Base-by-base conservation (phyloP, 306 rosid species). In the Cercis canadensis region DNA sequence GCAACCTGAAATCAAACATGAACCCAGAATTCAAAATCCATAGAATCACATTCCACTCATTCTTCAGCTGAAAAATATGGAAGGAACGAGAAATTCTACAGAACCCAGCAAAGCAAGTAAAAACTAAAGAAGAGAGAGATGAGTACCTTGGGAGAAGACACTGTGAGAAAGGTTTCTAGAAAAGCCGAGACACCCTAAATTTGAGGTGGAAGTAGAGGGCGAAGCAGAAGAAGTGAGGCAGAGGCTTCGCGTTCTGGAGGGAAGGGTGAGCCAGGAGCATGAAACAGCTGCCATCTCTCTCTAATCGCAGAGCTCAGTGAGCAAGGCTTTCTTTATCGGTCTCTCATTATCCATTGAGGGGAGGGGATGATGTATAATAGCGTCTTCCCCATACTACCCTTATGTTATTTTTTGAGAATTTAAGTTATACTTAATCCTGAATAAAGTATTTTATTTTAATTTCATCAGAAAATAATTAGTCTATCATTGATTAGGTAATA, bases 241-340 rank as follows among this genome's bases (percentile, higher is more conserved):
- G 45, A 95, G 90, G 75, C 24, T 73, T n/a, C 69, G 52, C 70
- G 82, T 61, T 79, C 88, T 85, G 60, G 97, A 83, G 29, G 97
- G 82, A 69, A 91, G 87, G 66, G 85, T 67, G 0, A 90, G 73
- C 90, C 87, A 86, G 13, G 96, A 78, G 69, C 86, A 87, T 11
- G 95, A 70, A 72, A 84, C 40, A 14, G 96, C 80, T 72, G 96
- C 89, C 88, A 85, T 81, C 60, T 55, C 66, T 12, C 44, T 67
- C 17, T 49, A 16, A 14, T 47, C 57, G 41, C 54, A 7, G 24
- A 37, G 57, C 19, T 43, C 49, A 2, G 13, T 37, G 2, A 37
- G 43, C 43, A 8, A 37, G 49, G 13, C 5, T 0, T 5, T 37
- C n/a, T 43, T 43, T 43, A 12, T 43, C 4, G 15, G 49, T 8